Conservation (phyloP, 163 green algal genomes). For the Scenedesmus sp. region DNA sequence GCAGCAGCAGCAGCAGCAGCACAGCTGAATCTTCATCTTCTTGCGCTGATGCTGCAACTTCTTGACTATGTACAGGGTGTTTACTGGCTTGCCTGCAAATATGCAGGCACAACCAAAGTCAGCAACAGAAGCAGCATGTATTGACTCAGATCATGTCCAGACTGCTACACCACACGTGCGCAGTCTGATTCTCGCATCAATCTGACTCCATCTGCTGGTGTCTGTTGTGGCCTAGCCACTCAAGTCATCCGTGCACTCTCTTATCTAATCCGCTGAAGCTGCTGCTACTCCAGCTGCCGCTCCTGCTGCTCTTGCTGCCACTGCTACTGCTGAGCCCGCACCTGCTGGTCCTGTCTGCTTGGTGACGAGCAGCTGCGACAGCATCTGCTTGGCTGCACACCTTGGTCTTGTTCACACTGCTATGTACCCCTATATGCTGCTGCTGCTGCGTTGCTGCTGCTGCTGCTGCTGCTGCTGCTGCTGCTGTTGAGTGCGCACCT, state of each 20-base stretch:
- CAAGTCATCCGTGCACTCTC: no score
- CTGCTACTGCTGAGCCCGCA: neutral
- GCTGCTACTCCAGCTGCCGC: neutral
- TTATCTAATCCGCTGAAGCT: no score
- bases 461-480: neutral
- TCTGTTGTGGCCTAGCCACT: no score
- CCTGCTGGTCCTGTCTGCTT: conserved; percentile 66
- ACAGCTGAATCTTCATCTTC: conserved; percentile 53
- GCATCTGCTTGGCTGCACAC: no score
- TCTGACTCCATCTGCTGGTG: no score
- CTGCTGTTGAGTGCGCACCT: neutral
- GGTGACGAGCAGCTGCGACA: no score
- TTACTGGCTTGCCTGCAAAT: conserved; percentile 93
- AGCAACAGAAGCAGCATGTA: neutral
- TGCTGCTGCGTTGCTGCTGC: no score
- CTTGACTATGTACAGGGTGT: conserved; percentile 92
- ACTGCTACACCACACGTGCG: no score
- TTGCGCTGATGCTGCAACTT: conserved; percentile 95
- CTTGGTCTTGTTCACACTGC: no score
- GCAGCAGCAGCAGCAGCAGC: neutral
- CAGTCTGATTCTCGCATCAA: no score
- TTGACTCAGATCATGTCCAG: no score
- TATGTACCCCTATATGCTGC: no score
- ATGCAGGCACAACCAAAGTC: neutral
- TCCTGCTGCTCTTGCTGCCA: neutral